Evolutionary conservation across 139 green algal genomes (phyloP).

Genomic region (Zygnema circumcarinatum): DNA sequence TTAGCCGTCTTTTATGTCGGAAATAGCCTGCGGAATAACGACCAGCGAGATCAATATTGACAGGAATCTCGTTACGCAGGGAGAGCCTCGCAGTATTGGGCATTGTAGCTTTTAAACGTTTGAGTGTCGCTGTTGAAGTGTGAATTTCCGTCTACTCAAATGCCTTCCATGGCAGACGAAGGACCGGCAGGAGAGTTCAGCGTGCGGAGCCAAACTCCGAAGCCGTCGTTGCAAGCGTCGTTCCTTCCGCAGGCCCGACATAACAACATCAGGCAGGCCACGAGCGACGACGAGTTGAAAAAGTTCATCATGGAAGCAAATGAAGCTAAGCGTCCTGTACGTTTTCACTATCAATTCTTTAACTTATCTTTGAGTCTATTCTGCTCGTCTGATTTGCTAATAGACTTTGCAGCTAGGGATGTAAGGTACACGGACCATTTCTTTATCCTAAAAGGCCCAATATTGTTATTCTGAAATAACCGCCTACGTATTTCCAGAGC

Average conservation of each 20-base stretch:
- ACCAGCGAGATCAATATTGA: too few relatives aligned
- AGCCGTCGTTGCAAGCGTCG: neutral
- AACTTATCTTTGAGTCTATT: neutral
- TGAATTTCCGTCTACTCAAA: too few relatives aligned
- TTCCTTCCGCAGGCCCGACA: conserved; percentile 2
- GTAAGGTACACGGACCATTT: too few relatives aligned
- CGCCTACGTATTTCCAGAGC: too few relatives aligned
- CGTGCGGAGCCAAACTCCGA: conserved; percentile 12
- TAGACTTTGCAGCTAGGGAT: neutral
- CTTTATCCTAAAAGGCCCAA: too few relatives aligned
- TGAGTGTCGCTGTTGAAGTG: too few relatives aligned
- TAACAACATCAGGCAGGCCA: conserved; percentile 25
- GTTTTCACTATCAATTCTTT: neutral
- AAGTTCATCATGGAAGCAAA: conserved; percentile 21
- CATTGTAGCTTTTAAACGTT: too few relatives aligned
- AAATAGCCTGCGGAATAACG: too few relatives aligned
- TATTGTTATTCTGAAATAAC: too few relatives aligned
- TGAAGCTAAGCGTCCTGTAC: conserved; percentile 4
- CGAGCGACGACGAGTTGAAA: conserved; percentile 12
- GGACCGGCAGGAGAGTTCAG: conserved; percentile 37
- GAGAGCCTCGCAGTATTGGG: too few relatives aligned
- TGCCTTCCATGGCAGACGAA: conserved; percentile 10
- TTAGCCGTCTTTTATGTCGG: too few relatives aligned
- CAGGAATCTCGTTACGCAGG: too few relatives aligned
- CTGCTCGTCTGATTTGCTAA: neutral